These are phyloP conservation scores for Agrostemma githago DNA, from an alignment of 148 eudicot genomes.

Conservation along the genomic window DNA sequence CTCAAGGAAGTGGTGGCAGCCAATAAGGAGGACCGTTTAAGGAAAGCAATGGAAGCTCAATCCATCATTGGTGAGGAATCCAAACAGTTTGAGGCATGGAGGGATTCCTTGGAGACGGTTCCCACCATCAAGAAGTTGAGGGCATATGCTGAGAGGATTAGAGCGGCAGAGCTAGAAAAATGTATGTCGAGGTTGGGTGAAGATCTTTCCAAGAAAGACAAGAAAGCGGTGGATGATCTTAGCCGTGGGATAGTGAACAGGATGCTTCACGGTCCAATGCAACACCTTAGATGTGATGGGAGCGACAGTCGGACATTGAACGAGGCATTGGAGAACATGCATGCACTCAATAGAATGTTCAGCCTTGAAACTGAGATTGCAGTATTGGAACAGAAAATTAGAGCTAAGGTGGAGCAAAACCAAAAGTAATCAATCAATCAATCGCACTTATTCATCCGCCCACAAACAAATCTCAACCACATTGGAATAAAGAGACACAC, in stretches of 20 bases:
- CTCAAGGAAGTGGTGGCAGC: conserved; percentile 97
- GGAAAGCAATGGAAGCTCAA: conserved; percentile 93
- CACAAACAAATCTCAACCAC: conserved; percentile 10
- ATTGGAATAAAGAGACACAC: conserved; percentile 41
- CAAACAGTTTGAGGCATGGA: conserved; percentile 85
- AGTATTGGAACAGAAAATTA: conserved; percentile 81
- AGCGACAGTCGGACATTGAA: conserved; percentile 74
- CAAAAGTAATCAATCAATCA: conserved; percentile 40
- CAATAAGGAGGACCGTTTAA: conserved; percentile 75
- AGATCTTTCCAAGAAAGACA: conserved; percentile 62
- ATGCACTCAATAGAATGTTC: conserved; percentile 90
- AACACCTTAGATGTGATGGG: conserved; percentile 90
- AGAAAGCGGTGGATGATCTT: conserved; percentile 75
- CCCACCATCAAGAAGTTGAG: conserved; percentile 90
- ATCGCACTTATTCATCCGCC: background rate
- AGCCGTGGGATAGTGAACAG: conserved; percentile 88
- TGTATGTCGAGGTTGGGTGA: conserved; percentile 76
- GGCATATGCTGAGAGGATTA: conserved; percentile 88
- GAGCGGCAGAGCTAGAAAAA: conserved; percentile 76
- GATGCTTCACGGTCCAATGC: conserved; percentile 93
- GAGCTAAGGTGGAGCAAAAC: conserved; percentile 83
- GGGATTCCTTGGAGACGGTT: conserved; percentile 89
- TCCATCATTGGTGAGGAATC: conserved; percentile 66
- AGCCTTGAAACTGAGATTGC: conserved; percentile 86
- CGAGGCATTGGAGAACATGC: conserved; percentile 92